Conservation (phyloP, 352 stramenopile species). For the Phytophthora litchii region DNA sequence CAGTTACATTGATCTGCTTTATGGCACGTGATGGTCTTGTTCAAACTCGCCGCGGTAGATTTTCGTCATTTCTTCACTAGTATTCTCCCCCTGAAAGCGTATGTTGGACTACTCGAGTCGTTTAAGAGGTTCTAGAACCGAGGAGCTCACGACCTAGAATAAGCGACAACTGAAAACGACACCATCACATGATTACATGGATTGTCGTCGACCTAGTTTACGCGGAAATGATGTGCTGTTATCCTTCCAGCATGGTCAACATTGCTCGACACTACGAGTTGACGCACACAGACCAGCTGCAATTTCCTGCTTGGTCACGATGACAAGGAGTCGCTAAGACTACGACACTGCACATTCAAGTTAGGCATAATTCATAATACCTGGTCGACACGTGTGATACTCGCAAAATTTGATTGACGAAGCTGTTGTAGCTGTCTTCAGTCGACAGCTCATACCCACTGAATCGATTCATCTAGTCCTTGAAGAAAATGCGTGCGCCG, state of each 20-base stretch:
- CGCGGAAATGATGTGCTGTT: slow-evolving; percentile 5
- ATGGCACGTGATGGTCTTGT: background rate
- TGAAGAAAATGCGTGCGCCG: slow-evolving; percentile 93
- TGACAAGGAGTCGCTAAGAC: background rate
- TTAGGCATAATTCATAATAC: background rate
- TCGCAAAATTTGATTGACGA: slow-evolving; percentile 6
- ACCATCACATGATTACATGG: slow-evolving; percentile 5
- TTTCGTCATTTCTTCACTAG: background rate
- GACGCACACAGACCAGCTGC: background rate
- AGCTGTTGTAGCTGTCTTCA: slow-evolving; percentile 16
- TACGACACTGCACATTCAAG: background rate
- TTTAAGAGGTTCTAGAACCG: no score
- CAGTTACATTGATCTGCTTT: background rate
- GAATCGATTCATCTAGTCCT: slow-evolving; percentile 49
- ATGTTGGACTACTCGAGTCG: no score
- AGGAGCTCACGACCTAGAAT: background rate
- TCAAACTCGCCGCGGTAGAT: background rate
- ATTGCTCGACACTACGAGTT: slow-evolving; percentile 1
- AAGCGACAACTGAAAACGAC: background rate
- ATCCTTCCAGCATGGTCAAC: slow-evolving; percentile 7
- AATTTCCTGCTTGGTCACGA: background rate
- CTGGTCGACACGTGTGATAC: background rate
- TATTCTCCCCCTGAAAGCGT: no score
- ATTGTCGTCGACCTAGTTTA: slow-evolving; percentile 7
- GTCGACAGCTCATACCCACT: slow-evolving; percentile 11